Base-by-base conservation (phyloP, 768 basidiomycete species). In the Boletus speciosus region DNA sequence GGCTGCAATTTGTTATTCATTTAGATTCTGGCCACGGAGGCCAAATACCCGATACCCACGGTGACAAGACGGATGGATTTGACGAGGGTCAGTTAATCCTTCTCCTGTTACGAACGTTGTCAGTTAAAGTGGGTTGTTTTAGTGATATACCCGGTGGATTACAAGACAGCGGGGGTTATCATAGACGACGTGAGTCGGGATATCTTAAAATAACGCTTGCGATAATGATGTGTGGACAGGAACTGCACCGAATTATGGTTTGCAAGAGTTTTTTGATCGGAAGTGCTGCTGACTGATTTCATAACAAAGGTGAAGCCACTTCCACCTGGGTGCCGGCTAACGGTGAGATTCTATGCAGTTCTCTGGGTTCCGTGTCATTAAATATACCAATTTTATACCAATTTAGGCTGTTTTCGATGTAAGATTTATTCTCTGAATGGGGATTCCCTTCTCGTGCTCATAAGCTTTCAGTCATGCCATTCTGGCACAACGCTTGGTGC, bases 1-100 rank as follows among this genome's bases (percentile, higher is more conserved):
- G 14, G 6, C 1, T 34, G 6, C 3, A 50, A 25, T 19, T 34
- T 40, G 7, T 37, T 41, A 5, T 40, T 44, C n/a, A 9, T 51
- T 25, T 52, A 90, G 88, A 92, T 71, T 96, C 94, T 1, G 96
- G 95, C 0, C 95, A 98, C 62, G 96, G 97, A n/a, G 96, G 94
- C 10, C 94, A 95, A 65, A 85, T 86, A 3, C 77, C 76, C 49
- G 93, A 97, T 70, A 56, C 72, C 2, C 79, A 90, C 59, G 90
- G 89, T 4, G 90, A 92, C 60, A 86, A 95, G 70, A 72, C 76
- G 0, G 88, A 90, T 61, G 93, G 93, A 7, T 81, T 74, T 50
- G 91, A 94, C 57, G 91, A 93, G 78, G 82, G 85, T 84, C 23
- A 0, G 57, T 32, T n/a, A 11, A 15, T n/a, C 14, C 36, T 10